Evolutionary conservation across 352 stramenopile species (phyloP).

Genomic region (Globisporangium emineosum): DNA sequence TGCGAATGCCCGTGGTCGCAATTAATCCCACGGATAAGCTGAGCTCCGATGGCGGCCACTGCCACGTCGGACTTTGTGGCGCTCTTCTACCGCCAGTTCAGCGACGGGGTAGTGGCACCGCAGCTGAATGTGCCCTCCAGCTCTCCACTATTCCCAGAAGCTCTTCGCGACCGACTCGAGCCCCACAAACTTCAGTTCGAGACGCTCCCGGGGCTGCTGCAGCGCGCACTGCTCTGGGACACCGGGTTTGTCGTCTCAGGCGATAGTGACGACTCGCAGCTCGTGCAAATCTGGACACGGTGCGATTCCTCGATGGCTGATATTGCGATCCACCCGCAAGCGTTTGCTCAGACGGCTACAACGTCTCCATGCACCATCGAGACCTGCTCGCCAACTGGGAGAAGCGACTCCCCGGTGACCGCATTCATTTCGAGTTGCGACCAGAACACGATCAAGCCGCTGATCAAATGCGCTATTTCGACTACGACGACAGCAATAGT

Average conservation of each 20-base stretch:
- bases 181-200: slow-evolving; percentile 11
- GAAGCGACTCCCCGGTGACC: neutral
- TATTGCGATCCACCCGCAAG: slow-evolving; percentile 9
- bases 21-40: too few relatives aligned
- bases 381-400: neutral
- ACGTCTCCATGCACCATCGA: neutral
- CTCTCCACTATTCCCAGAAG: neutral
- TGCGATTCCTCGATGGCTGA: slow-evolving; percentile 7
- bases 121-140: neutral
- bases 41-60: neutral
- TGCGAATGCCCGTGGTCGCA: too few relatives aligned
- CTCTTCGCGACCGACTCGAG: neutral
- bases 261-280: neutral
- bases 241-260: slow-evolving; percentile 9
- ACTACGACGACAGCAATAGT: neutral
- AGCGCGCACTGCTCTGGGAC: slow-evolving; percentile 28
- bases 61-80: slow-evolving; percentile 5
- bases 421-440: neutral
- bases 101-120: slow-evolving; percentile 2
- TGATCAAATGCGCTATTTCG: slow-evolving; percentile 1
- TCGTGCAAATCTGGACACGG: slow-evolving; percentile 6
- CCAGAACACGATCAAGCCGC: neutral
- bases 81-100: slow-evolving; percentile 13
- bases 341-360: neutral
- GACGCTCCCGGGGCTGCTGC: slow-evolving; percentile 17